Conservation (phyloP, 306 rosid genomes). For the Astragalus glycyphyllos region DNA sequence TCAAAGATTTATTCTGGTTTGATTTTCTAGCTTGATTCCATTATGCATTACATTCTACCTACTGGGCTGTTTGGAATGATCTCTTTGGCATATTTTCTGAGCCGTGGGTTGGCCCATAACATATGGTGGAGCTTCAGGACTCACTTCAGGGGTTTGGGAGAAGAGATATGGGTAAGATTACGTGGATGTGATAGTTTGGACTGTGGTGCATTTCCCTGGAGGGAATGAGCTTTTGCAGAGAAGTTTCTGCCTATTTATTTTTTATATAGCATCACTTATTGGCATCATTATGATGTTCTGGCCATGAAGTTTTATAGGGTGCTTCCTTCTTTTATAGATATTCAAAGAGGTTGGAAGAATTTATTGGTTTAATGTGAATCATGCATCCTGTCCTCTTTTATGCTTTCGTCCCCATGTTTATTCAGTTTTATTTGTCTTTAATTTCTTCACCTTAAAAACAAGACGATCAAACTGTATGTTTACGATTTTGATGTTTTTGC, state of each 20-base stretch:
- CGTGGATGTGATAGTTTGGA: constrained; percentile 41
- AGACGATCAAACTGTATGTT: constrained; percentile 29
- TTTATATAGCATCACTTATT: constrained; percentile 11
- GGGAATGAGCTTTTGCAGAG: constrained; percentile 24
- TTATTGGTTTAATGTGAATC: constrained; percentile 34
- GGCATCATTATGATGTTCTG: constrained; percentile 15
- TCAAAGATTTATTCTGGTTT: constrained; percentile 21
- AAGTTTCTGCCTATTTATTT: constrained; percentile 23
- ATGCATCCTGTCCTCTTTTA: constrained; percentile 24
- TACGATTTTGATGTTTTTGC: constrained; percentile 35
- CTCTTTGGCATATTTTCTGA: constrained; percentile 33
- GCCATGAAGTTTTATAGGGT: constrained; percentile 26
- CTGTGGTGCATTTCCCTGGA: constrained; percentile 11
- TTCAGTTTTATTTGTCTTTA: constrained; percentile 23
- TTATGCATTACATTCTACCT: constrained; percentile 28
- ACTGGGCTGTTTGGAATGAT: constrained; percentile 33
- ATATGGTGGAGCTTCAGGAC: constrained; percentile 37
- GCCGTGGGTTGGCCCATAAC: constrained; percentile 24
- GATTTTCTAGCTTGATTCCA: constrained; percentile 23
- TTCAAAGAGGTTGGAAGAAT: constrained; percentile 34
- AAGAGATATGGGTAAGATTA: constrained; percentile 36
- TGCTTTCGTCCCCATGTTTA: constrained; percentile 11
- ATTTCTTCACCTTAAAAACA: neutral
- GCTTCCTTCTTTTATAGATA: constrained; percentile 24
- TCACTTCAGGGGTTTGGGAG: constrained; percentile 41